phyloP scores from a whole-genome alignment of 441 rosid species.

The Aquilaria agallochum region DNA sequence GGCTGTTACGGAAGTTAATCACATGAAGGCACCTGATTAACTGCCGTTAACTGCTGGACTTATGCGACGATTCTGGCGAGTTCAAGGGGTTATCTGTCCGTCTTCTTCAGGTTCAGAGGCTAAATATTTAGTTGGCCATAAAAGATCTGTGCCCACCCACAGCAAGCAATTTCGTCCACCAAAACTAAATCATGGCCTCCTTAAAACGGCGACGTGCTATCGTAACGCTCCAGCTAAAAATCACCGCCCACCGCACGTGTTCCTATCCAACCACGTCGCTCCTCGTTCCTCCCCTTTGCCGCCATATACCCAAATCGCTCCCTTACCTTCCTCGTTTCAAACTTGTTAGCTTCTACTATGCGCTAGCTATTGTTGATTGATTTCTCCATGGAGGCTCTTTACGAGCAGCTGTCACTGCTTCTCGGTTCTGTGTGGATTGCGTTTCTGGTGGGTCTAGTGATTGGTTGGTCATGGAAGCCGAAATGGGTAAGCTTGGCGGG shows the following conservation, averaged over 20 bases:
- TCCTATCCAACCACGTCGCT: background rate
- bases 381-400: conserved; percentile 19
- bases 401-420: conserved; percentile 15
- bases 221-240: background rate
- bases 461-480: conserved; percentile 81
- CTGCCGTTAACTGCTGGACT: no score
- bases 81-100: no score
- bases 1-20: no score
- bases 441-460: conserved; percentile 45
- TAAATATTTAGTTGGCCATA: no score
- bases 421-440: conserved; percentile 42
- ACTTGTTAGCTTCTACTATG: background rate
- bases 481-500: conserved; percentile 34
- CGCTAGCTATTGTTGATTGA: background rate
- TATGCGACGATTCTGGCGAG: no score
- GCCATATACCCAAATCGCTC: conserved; percentile 11
- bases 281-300: background rate
- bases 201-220: background rate
- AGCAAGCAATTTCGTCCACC: background rate
- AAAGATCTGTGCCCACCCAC: no score
- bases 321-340: background rate
- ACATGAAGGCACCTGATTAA: no score
- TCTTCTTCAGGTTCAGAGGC: no score
- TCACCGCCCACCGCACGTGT: background rate
- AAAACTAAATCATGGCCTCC: background rate